Base-by-base conservation (phyloP, 306 rosid species). In the Vicia sativa region DNA sequence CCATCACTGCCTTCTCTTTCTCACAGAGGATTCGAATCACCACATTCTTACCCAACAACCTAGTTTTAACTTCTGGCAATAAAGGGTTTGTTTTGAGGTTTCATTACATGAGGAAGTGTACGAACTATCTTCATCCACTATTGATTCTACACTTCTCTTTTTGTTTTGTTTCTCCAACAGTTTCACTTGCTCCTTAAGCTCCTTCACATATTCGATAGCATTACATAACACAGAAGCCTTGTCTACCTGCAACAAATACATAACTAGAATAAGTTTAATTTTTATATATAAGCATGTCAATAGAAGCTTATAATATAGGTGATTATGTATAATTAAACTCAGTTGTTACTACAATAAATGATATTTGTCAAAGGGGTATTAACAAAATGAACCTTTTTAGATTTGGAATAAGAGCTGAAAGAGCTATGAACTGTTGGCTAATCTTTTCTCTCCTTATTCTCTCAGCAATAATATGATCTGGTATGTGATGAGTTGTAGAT, bases 381-480 rank as follows among this genome's bases (percentile, higher is more conserved):
- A 46, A 16, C 12, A 21, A 25, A 37, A 1, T 43, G 50, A 44
- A 91, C 97, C 96, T 89, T 91, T 86, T 86, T 9, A 86, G 81
- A 49, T 82, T 78, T 11, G 97, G 97, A 68, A 91, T 77, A 44
- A 91, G 81, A 12, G 91, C 84, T 0, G 97, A 91, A 35, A 91
- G 92, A 45, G 92, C 89, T 19, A 91, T 83, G 81, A 91, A 86
- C 5, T 79, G 75, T 64, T 87, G 85, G 68, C 82, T 76, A 65
- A 90, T 89, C 68, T 88, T 91, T 76, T 84, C 91, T 78, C 97
- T 79, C 12, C 97, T 74, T 71, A 59, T 74, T 70, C 95, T 84
- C 75, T 91, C 97, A 5, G 97, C 95, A 50, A 91, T 78, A 29
- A 88, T 77, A 75, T 86, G 97, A 59, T 84, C 89, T 69, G 85